A percentile compares a stretch with the other conserved stretches of the same genome.
These are phyloP conservation scores for Neurospora sp. DNA, from an alignment of 495 filamentous ascomycete genomes.

Conservation along the genomic window DNA sequence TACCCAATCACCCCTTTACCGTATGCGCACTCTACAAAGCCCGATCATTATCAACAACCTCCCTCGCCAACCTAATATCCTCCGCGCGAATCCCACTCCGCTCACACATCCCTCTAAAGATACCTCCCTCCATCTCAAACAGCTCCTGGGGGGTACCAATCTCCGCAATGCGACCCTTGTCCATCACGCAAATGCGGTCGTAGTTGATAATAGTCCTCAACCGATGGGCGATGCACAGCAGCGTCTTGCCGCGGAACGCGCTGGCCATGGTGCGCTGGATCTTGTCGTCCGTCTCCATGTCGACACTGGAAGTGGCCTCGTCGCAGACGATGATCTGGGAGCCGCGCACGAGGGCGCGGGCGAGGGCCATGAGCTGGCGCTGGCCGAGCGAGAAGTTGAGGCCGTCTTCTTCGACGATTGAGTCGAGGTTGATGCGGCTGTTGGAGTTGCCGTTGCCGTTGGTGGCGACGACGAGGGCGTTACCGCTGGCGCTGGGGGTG, in stretches of 20 bases:
- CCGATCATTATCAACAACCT: neutral
- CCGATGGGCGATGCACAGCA: conserved; percentile 92
- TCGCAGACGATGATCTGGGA: conserved; percentile 92
- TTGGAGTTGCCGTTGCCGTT: conserved; percentile 2
- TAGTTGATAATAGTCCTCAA: conserved; percentile 88
- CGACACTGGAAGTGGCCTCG: conserved; percentile 85
- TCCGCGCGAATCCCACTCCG: conserved; percentile 70
- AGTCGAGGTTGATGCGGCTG: conserved; percentile 68
- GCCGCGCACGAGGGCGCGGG: conserved; percentile 75
- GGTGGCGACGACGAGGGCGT: neutral
- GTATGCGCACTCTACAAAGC: neutral
- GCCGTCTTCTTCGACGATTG: conserved; percentile 82
- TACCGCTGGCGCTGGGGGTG: conserved; percentile 6
- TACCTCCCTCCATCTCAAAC: conserved; percentile 51
- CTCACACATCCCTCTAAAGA: conserved; percentile 90
- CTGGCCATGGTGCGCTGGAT: conserved; percentile 85
- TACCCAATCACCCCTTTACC: neutral
- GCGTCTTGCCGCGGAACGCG: conserved; percentile 79
- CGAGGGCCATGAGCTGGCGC: conserved; percentile 89
- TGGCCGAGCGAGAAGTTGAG: conserved; percentile 96
- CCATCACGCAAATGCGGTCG: conserved; percentile 94
- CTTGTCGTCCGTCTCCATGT: conserved; percentile 93
- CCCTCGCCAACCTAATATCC: conserved; percentile 46
- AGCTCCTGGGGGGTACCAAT: conserved; percentile 64
- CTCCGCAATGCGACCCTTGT: conserved; percentile 75